Evolutionary conservation across 495 filamentous ascomycete species (phyloP).

Genomic region (Aspergillus hancockii): DNA sequence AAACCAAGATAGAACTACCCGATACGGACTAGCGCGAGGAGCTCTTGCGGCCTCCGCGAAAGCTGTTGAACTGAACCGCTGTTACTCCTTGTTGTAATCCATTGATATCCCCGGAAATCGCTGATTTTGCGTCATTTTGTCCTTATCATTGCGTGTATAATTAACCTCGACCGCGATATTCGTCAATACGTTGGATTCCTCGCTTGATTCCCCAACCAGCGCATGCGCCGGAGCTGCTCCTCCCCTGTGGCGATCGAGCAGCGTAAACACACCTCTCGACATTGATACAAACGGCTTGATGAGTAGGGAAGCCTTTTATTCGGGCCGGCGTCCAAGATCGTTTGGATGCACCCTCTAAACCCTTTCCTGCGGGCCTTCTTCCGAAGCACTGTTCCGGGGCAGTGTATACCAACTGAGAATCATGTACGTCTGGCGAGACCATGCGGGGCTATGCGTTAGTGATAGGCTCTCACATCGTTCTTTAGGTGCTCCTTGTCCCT

Average conservation of each 20-base stretch:
- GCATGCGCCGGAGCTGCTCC: slow-evolving; percentile 40
- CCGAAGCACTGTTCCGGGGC: slow-evolving; percentile 86
- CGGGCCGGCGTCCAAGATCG: slow-evolving; percentile 53
- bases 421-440: slow-evolving; percentile 58
- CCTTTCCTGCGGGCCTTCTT: slow-evolving; percentile 98
- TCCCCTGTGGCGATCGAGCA: slow-evolving; percentile 36
- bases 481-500: slow-evolving; percentile 85
- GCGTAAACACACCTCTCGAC: slow-evolving; percentile 26
- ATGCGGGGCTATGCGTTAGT: not conserved
- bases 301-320: slow-evolving; percentile 33
- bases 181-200: slow-evolving; percentile 4
- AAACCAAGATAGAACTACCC: slow-evolving; percentile 5
- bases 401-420: slow-evolving; percentile 89
- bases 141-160: not conserved
- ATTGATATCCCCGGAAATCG: not conserved
- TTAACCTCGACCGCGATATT: not conserved
- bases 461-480: not conserved
- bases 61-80: slow-evolving; percentile 20
- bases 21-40: slow-evolving; percentile 24
- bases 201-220: slow-evolving; percentile 23
- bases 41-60: slow-evolving; percentile 22
- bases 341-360: slow-evolving; percentile 99
- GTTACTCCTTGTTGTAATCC: slow-evolving; percentile 3
- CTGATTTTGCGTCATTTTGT: not conserved
- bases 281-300: slow-evolving; percentile 43